Evolutionary conservation across 306 rosid genomes (phyloP).

Genomic region (Leucaena leucocephala): DNA sequence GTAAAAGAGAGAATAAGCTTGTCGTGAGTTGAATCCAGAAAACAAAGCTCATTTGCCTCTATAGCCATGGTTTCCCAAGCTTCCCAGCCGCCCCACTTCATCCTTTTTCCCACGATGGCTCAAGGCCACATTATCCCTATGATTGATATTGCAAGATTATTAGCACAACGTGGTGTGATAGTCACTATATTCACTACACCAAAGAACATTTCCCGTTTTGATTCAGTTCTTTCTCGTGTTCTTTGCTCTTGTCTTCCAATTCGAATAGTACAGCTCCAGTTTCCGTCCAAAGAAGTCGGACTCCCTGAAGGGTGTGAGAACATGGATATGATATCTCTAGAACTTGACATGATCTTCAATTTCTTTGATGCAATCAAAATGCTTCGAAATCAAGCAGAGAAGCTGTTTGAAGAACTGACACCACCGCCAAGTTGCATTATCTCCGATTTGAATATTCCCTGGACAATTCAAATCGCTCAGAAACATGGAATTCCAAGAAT

Average conservation of each 20-base stretch:
- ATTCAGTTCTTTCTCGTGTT: slow-evolving; percentile 41
- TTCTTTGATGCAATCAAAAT: slow-evolving; percentile 30
- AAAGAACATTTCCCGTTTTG: slow-evolving; percentile 42
- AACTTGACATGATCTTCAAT: neutral
- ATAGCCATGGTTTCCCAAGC: slow-evolving; percentile 8
- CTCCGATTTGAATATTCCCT: slow-evolving; percentile 57
- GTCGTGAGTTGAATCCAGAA: neutral
- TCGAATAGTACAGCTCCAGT: slow-evolving; percentile 1
- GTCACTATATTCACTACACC: slow-evolving; percentile 53
- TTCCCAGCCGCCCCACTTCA: slow-evolving; percentile 21
- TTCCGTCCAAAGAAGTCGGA: slow-evolving; percentile 47
- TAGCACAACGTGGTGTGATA: slow-evolving; percentile 44
- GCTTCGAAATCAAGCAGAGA: slow-evolving; percentile 47
- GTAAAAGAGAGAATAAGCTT: neutral
- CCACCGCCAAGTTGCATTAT: slow-evolving; percentile 64
- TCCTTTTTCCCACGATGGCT: slow-evolving; percentile 42
- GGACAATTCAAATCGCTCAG: slow-evolving; percentile 51
- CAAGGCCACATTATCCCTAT: slow-evolving; percentile 50
- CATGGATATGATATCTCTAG: slow-evolving; percentile 49
- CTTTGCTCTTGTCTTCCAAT: slow-evolving; percentile 38
- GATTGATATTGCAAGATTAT: slow-evolving; percentile 46
- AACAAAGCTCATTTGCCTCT: neutral
- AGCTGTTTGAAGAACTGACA: slow-evolving; percentile 35
- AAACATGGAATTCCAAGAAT: slow-evolving; percentile 57
- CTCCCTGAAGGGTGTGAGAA: slow-evolving; percentile 62